phyloP scores from a whole-genome alignment of 2,329 filamentous ascomycete genomes.

The Fusarium nelsonii region DNA sequence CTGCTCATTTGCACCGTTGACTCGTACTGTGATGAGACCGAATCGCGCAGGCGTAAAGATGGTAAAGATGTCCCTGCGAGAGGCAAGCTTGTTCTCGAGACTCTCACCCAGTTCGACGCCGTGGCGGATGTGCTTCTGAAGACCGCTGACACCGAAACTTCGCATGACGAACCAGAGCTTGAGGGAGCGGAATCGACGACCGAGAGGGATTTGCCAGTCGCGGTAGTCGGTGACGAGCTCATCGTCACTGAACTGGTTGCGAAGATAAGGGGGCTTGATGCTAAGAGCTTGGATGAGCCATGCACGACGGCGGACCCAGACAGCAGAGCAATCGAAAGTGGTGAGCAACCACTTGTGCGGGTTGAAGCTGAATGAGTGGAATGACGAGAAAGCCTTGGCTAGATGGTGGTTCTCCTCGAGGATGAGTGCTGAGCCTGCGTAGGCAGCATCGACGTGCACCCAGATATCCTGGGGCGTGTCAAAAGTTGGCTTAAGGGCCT shows the following conservation, averaged over 20 bases:
- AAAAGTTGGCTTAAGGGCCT: conserved; percentile 54
- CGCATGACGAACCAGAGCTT: conserved; percentile 97
- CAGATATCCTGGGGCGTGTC: conserved; percentile 70
- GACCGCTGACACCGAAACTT: conserved; percentile 80
- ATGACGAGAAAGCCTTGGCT: conserved; percentile 69
- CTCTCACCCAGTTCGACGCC: conserved; percentile 76
- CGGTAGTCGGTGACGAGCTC: conserved; percentile 94
- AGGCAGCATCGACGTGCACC: conserved; percentile 95
- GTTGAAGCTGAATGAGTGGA: conserved; percentile 94
- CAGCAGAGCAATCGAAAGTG: conserved; percentile 87
- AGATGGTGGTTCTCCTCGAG: conserved; percentile 83
- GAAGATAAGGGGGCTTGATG: conserved; percentile 83
- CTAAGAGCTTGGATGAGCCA: conserved; percentile 84
- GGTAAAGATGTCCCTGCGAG: conserved; percentile 77
- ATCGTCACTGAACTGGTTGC: conserved; percentile 82
- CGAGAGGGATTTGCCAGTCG: conserved; percentile 97
- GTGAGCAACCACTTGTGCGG: conserved; percentile 98
- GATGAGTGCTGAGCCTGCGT: conserved; percentile 87
- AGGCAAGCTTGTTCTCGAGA: conserved; percentile 72
- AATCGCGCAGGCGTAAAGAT: conserved; percentile 81
- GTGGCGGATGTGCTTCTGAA: conserved; percentile 78
- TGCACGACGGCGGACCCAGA: conserved; percentile 80
- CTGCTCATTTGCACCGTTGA: conserved; percentile 61
- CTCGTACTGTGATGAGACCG: conserved; percentile 80
- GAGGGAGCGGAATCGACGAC: conserved; percentile 85